A percentile compares a stretch with the other conserved stretches of the same genome.
Conservation (phyloP, 495 filamentous ascomycete genomes). For the Trichoderma gamsii region DNA sequence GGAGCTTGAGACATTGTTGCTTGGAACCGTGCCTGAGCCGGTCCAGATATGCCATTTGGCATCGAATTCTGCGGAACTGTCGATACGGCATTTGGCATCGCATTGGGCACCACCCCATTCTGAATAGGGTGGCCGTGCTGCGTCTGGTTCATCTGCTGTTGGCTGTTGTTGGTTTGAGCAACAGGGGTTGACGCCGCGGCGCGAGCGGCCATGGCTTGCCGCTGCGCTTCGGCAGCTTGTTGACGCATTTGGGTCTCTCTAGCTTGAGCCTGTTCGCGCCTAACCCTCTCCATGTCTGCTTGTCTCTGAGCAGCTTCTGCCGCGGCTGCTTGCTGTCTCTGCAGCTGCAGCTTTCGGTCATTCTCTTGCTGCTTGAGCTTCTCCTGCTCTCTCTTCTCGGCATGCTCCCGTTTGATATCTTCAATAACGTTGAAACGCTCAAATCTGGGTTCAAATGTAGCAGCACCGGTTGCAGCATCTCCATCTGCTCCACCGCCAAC, state of each 20-base stretch:
- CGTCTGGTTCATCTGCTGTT: conserved; percentile 46
- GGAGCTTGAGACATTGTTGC: conserved; percentile 61
- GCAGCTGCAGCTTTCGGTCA: conserved; percentile 52
- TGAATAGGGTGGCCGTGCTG: conserved; percentile 34
- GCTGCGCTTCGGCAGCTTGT: conserved; percentile 30
- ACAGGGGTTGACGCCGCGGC: conserved; percentile 28
- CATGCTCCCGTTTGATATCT: conserved; percentile 70
- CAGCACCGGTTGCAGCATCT: conserved; percentile 64
- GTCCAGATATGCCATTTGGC: conserved; percentile 44
- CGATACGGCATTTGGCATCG: conserved; percentile 20
- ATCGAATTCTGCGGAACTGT: conserved; percentile 35
- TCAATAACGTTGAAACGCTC: conserved; percentile 85
- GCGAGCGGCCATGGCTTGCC: conserved; percentile 26
- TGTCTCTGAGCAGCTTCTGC: conserved; percentile 23
- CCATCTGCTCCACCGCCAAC: conserved; percentile 56
- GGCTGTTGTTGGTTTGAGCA: conserved; percentile 34
- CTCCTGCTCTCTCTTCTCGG: conserved; percentile 63
- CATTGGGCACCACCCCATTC: not conserved
- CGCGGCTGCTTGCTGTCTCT: conserved; percentile 39
- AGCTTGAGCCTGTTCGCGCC: conserved; percentile 31
- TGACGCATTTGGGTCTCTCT: conserved; percentile 30
- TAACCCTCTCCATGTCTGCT: conserved; percentile 34
- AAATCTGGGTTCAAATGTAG: conserved; percentile 77
- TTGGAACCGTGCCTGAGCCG: conserved; percentile 51
- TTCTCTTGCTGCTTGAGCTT: conserved; percentile 57